Evolutionary conservation across 1,284 basidiomycete species (phyloP).

Genomic region (Austroboletus rostrupii): DNA sequence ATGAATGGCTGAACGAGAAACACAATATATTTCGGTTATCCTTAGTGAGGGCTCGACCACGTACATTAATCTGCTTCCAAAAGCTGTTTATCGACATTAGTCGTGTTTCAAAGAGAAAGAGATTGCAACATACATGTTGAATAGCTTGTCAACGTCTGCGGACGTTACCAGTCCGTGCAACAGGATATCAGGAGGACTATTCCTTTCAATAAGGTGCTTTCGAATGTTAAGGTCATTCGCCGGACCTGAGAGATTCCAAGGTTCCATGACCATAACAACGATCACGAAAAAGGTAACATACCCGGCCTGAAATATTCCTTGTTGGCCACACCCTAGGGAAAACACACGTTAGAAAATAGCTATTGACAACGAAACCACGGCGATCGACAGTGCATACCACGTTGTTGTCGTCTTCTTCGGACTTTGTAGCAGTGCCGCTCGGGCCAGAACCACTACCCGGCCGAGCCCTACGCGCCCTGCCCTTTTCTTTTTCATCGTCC

Average conservation of each 20-base stretch:
- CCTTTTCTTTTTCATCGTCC: slow-evolving; percentile 38
- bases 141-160: slow-evolving; percentile 77
- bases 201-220: slow-evolving; percentile 72
- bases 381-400: slow-evolving; percentile 44
- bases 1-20: slow-evolving; percentile 56
- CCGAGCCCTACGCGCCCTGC: slow-evolving; percentile 32
- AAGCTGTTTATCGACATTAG: slow-evolving; percentile 41
- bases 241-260: slow-evolving; percentile 43
- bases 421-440: slow-evolving; percentile 11
- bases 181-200: slow-evolving; percentile 79
- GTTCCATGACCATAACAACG: neutral
- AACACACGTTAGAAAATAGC: neutral
- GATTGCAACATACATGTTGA: slow-evolving; percentile 64
- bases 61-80: slow-evolving; percentile 66
- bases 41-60: slow-evolving; percentile 19
- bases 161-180: slow-evolving; percentile 77
- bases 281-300: slow-evolving; percentile 21
- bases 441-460: slow-evolving; percentile 9
- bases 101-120: neutral
- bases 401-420: slow-evolving; percentile 57
- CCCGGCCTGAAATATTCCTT: slow-evolving; percentile 80
- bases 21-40: neutral
- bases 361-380: slow-evolving; percentile 24
- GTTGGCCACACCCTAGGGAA: slow-evolving; percentile 60
- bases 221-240: slow-evolving; percentile 65